A percentile compares a stretch with the other conserved stretches of the same genome.
phyloP scores from a whole-genome alignment of 805 yeast genomes.

The Ogataea methylovora region DNA sequence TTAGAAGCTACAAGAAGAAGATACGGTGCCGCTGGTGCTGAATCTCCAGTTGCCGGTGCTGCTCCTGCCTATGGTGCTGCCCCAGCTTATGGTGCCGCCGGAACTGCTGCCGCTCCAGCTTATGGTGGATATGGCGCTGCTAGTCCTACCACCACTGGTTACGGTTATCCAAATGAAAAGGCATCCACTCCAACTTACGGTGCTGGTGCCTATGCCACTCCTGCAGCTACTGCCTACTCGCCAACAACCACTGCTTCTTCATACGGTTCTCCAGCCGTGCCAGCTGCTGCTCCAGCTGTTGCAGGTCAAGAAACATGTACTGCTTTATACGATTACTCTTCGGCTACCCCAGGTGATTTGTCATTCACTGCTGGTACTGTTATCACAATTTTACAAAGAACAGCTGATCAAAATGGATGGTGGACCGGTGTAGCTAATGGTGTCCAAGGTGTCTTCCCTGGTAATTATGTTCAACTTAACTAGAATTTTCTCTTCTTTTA shows the following conservation, averaged over 20 bases:
- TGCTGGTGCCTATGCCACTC: constrained; percentile 18
- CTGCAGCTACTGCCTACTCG: constrained; percentile 13
- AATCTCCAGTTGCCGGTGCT: constrained; percentile 19
- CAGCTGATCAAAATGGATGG: constrained; percentile 89
- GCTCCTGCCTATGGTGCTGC: constrained; percentile 18
- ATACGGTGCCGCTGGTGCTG: constrained; percentile 36
- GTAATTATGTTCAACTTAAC: constrained; percentile 83
- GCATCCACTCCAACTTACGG: background rate
- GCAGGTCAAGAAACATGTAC: constrained; percentile 60
- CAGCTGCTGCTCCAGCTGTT: constrained; percentile 29
- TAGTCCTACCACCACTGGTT: constrained; percentile 7
- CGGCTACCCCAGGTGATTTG: constrained; percentile 91
- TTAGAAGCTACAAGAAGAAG: constrained; percentile 77
- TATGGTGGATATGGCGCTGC: too few species aligned
- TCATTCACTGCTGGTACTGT: constrained; percentile 81
- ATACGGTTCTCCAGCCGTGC: constrained; percentile 19
- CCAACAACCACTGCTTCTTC: constrained; percentile 16
- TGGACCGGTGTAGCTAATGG: constrained; percentile 93
- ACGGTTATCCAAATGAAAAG: constrained; percentile 1
- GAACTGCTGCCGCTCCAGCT: constrained; percentile 28
- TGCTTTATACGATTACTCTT: constrained; percentile 84
- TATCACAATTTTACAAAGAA: constrained; percentile 75
- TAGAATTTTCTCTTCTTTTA: constrained; percentile 3
- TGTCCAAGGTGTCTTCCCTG: constrained; percentile 88
- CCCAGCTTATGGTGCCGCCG: constrained; percentile 21